Percentiles rank a stretch among this genome's conserved stretches.
phyloP scores from a whole-genome alignment of 163 green algal genomes.

The Volvox carteri region DNA sequence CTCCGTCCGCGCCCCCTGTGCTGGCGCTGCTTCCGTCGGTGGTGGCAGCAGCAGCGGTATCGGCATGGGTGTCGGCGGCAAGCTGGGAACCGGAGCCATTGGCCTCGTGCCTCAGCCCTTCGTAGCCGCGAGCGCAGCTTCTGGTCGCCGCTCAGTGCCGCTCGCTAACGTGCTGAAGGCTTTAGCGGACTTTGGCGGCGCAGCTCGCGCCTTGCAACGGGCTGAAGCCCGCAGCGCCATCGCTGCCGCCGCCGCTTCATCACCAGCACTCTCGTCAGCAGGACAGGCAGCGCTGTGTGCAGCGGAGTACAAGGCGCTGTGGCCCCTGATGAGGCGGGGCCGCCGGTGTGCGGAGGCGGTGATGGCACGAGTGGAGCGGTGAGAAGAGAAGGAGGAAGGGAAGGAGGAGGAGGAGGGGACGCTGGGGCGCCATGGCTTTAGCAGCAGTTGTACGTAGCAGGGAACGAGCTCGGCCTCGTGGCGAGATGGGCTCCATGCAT shows the following conservation, averaged over 20 bases:
- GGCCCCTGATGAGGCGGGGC: conserved; percentile 5
- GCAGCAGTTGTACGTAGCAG: no score
- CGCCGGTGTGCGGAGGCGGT: neutral
- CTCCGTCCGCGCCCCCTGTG: neutral
- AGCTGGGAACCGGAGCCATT: neutral
- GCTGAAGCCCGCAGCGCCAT: neutral
- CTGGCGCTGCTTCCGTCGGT: neutral
- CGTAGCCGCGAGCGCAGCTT: neutral
- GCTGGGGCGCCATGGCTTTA: no score
- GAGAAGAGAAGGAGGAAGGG: neutral
- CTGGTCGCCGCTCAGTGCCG: neutral
- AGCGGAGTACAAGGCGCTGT: neutral
- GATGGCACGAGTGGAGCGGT: conserved; percentile 13
- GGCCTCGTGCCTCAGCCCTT: neutral
- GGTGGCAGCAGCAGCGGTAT: no score
- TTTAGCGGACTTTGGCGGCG: neutral
- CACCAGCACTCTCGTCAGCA: neutral
- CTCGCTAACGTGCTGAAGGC: neutral
- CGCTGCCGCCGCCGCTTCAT: neutral
- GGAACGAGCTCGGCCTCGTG: no score
- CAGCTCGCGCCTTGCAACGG: neutral
- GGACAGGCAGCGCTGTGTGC: neutral
- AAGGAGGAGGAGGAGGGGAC: no score
- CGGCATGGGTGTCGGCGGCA: neutral
- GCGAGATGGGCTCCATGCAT: no score